Percentiles rank a stretch among this genome's conserved stretches.
phyloP scores from a whole-genome alignment of 805 yeast species.

The Starmerella apis region DNA sequence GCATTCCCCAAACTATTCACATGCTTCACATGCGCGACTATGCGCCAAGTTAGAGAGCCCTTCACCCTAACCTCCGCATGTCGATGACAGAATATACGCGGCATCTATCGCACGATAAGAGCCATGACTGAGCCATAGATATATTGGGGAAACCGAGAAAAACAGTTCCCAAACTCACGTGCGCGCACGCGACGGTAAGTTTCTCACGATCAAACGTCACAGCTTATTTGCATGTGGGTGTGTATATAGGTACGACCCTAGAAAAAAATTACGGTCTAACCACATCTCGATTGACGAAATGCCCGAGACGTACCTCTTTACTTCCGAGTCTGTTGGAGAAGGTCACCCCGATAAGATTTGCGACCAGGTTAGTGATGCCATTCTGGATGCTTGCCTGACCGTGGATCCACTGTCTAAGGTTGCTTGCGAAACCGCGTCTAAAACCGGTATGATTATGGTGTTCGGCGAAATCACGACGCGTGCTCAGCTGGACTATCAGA shows the following conservation, averaged over 20 bases:
- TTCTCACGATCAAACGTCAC: slow-evolving; percentile 1
- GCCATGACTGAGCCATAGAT: not conserved
- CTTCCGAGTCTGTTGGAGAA: slow-evolving; percentile 63
- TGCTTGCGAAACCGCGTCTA: slow-evolving; percentile 98
- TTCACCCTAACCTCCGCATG: not conserved
- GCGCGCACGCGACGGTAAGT: not conserved
- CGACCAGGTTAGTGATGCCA: slow-evolving; percentile 98
- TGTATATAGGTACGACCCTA: slow-evolving; percentile 5
- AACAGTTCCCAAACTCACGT: not conserved
- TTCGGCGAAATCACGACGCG: slow-evolving; percentile 99
- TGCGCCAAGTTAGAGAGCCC: no score
- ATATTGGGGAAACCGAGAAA: not conserved
- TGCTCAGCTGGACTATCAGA: slow-evolving; percentile 91
- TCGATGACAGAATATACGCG: slow-evolving; percentile 1
- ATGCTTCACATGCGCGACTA: not conserved
- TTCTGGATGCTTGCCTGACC: slow-evolving; percentile 90
- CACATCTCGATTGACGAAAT: slow-evolving; percentile 10
- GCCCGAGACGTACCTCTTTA: slow-evolving; percentile 43
- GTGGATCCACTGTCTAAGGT: slow-evolving; percentile 97
- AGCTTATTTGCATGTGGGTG: not conserved
- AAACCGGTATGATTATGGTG: slow-evolving; percentile 99
- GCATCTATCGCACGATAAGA: slow-evolving; percentile 1
- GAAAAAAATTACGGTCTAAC: not conserved
- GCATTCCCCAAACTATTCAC: not conserved
- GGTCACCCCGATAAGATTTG: slow-evolving; percentile 55